Evolutionary conservation across 2,329 filamentous ascomycete species (phyloP), one percentile per base, ranked within the genome.

Genomic region (Fusarium fujikuroi): DNA sequence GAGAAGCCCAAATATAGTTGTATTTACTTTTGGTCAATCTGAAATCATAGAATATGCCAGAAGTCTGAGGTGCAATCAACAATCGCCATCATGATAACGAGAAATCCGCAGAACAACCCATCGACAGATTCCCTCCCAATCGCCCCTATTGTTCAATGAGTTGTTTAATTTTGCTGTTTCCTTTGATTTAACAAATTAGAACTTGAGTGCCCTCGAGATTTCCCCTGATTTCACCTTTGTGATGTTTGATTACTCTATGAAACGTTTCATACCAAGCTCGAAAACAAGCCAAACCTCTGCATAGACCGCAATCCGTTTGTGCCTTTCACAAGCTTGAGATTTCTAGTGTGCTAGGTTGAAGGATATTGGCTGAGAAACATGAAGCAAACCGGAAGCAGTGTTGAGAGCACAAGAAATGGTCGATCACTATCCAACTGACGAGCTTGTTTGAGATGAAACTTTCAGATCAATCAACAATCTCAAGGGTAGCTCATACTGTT

Each of bases 81-180:
- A 7, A 15, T n/a, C 6, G 3, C 14, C 4, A n/a, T n/a, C 28
- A n/a, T 11, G 4, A n/a, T 11, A 47, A 9, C 14, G 5, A 49
- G 19, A 49, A 12, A n/a, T 32, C 10, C 4, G 1, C 8, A 25
- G 3, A 23, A 19, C 11, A 23, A 19, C 5, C 11, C 8, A 9
- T 23, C 8, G 19, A 9, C 10, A 10, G 8, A 18, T 32, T 32
- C 2, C 11, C 16, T 5, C 21, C 3, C 8, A 23, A 5, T 7
- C 8, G 10, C 30, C 5, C 3, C 3, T 32, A 0, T 9, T 2
- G 6, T 12, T 1, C 7, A 2, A 32, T 9, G 15, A 18, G 10
- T 4, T 32, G 7, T 3, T 32, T n/a, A 0, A 0, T 2, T 30
- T 32, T 6, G 9, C 0, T 8, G 1, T 23, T 52, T 19, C 6